Evolutionary conservation across 345 rosid species (phyloP).

Genomic region (Hypericum perforatum): DNA sequence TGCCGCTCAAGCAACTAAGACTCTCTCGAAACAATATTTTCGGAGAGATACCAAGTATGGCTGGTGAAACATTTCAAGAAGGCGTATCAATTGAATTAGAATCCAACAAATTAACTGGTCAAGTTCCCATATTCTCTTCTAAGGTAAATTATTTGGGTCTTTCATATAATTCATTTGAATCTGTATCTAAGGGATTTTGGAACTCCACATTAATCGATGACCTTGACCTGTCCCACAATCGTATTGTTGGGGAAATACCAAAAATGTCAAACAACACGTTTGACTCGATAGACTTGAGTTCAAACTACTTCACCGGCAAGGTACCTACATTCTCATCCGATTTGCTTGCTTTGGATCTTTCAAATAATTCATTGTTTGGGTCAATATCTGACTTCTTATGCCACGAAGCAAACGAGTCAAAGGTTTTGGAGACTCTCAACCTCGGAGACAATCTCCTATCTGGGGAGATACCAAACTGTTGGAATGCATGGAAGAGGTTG

Average conservation of each 20-base stretch:
- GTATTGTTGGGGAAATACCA: neutral
- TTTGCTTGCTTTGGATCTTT: neutral
- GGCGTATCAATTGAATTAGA: too few species aligned
- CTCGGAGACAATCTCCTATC: neutral
- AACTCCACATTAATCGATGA: neutral
- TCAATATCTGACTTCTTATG: neutral
- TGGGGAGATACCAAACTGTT: neutral
- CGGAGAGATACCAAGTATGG: too few species aligned
- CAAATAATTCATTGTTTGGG: neutral
- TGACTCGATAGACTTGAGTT: neutral
- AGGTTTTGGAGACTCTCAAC: neutral
- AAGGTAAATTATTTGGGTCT: too few species aligned
- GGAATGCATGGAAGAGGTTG: neutral
- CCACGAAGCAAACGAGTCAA: neutral
- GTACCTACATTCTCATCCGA: neutral
- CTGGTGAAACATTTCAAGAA: too few species aligned
- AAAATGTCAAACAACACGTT: too few species aligned
- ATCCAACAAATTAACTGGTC: too few species aligned
- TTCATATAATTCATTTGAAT: too few species aligned
- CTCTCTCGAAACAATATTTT: too few species aligned
- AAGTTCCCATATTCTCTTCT: too few species aligned
- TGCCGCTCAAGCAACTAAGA: too few species aligned
- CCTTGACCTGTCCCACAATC: neutral
- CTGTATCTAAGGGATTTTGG: neutral
- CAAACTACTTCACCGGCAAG: neutral